Base-by-base conservation (phyloP, 805 yeast genomes). In the Phaffomyces thermotolerans region DNA sequence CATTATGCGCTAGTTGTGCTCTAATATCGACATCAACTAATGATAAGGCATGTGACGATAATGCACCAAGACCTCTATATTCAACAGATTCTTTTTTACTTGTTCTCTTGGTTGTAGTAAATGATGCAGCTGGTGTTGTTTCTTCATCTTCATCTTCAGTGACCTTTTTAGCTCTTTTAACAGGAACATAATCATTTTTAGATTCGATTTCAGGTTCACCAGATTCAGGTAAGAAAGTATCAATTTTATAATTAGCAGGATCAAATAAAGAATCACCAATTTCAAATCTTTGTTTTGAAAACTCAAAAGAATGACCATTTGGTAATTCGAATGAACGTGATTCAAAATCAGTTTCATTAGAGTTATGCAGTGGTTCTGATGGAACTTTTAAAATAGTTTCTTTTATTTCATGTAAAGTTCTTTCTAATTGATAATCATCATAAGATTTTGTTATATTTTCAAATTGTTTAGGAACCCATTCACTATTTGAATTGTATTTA, bases 1-100 rank as follows among this genome's bases (percentile, higher is more conserved):
- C 81, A 58, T 89, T 89, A 63, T 88, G 91, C 0, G 96, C 96
- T 20, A 88, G 69, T 36, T 88, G 84, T 1, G 96, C 84, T 47
- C 95, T 73, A 51, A 85, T 68, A 66, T 85, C 95, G 24, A 88
- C 84, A 63, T 90, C 96, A 39, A 81, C 73, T 44, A 72, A 67
- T 39, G 73, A 72, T 46, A 72, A 68, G 24, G 76, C 76, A 51
- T 72, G 78, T 37, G 75, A 73, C 43, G 77, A 72, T 47, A 89
- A 66, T 45, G 76, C 80, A 2, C 84, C 75, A 14, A 88, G 52
- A 4, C 86, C 85, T 44, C 67, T 59, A 18, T 58, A 49, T 5
- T 54, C 58, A 23, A 54, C 53, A 4, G 45, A 36, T 31, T 44
- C 57, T 36, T 48, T 51, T 39, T 52, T 51, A 53, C 55, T 37